These are phyloP conservation scores for Chamaecyparis obtusa DNA, from an alignment of 75 land plant species.

Conservation along the genomic window DNA sequence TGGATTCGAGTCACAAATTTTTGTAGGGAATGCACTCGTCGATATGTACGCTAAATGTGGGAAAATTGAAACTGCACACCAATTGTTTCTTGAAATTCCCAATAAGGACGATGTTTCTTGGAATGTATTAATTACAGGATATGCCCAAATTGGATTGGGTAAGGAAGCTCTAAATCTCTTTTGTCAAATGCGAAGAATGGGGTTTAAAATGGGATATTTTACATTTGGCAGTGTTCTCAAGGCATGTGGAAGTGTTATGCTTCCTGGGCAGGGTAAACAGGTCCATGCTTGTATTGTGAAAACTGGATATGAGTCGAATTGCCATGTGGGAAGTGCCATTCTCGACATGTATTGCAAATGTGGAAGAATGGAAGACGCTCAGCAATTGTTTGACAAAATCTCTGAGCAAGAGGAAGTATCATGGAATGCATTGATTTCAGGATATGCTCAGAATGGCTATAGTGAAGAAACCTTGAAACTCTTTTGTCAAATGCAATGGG, in stretches of 20 bases:
- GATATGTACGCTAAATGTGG: conserved; percentile 20
- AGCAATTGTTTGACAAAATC: conserved; percentile 18
- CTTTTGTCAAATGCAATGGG: conserved; percentile 23
- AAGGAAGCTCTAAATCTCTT: conserved; percentile 26
- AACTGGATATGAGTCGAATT: conserved; percentile 19
- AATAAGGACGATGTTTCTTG: conserved; percentile 26
- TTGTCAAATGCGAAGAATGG: conserved; percentile 11
- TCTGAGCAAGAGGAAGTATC: conserved; percentile 23
- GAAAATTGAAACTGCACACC: conserved; percentile 11
- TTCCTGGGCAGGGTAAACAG: conserved; percentile 2
- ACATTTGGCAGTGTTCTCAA: conserved; percentile 33
- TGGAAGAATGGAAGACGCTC: conserved; percentile 32
- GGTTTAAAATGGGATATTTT: conserved; percentile 18
- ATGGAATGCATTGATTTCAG: conserved; percentile 44
- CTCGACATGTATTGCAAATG: conserved; percentile 38
- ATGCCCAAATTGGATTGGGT: conserved; percentile 15
- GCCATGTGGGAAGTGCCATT: conserved; percentile 28
- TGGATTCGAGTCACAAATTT: conserved; percentile 7
- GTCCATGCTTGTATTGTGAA: conserved; percentile 30
- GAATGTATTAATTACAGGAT: conserved; percentile 23
- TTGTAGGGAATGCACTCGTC: conserved; percentile 12
- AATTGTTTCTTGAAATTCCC: conserved; percentile 18
- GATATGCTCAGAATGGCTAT: conserved; percentile 48
- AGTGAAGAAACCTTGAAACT: conserved; percentile 30
- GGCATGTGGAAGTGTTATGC: conserved; percentile 23